These are phyloP conservation scores for Durotheca rogersii DNA, from an alignment of 495 filamentous ascomycete species.

Conservation along the genomic window DNA sequence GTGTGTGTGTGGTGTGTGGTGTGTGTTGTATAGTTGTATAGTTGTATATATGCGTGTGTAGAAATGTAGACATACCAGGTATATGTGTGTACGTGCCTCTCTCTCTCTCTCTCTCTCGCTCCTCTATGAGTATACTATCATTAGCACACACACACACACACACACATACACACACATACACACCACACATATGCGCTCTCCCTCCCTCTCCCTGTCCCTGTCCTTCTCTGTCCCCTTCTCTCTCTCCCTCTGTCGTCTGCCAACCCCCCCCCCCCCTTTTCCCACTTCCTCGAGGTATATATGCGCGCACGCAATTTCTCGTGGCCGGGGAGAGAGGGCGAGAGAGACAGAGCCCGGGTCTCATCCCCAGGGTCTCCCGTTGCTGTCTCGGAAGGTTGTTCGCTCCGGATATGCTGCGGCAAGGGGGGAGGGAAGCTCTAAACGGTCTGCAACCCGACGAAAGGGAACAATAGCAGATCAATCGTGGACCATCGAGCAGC, in stretches of 20 bases:
- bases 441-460: conserved; percentile 31
- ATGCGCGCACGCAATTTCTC: neutral
- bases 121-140: neutral
- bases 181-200: too few species aligned
- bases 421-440: conserved; percentile 28
- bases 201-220: neutral
- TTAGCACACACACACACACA: too few species aligned
- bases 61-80: too few species aligned
- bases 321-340: too few species aligned
- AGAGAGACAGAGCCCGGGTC: too few species aligned
- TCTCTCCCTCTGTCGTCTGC: neutral
- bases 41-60: too few species aligned
- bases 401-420: conserved; percentile 18
- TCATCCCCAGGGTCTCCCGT: conserved; percentile 10
- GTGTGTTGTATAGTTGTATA: too few species aligned
- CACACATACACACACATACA: too few species aligned
- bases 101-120: neutral
- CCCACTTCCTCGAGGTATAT: neutral
- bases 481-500: conserved; percentile 31
- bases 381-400: conserved; percentile 23
- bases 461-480: conserved; percentile 26
- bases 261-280: too few species aligned
- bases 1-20: too few species aligned
- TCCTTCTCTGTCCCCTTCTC: neutral
- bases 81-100: neutral